Evolutionary conservation across 768 basidiomycete species (phyloP).

Genomic region (Macrolepiota fuliginosa): DNA sequence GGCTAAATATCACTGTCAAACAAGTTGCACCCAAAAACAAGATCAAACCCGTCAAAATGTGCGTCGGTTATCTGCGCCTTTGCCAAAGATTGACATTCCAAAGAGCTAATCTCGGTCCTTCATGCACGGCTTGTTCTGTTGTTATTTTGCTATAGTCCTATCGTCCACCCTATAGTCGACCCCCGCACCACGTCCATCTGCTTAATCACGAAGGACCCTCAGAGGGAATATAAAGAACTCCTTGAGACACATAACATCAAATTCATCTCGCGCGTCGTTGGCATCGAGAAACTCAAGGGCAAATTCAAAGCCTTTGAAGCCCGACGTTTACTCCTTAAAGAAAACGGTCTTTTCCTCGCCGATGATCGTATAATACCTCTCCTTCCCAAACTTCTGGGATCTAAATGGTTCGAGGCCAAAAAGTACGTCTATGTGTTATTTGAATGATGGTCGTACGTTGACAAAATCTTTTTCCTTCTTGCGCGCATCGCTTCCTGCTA

Average conservation of each 20-base stretch:
- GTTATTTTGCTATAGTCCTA: slow-evolving; percentile 42
- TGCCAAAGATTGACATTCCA: neutral
- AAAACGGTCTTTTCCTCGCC: slow-evolving; percentile 90
- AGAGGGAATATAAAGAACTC: slow-evolving; percentile 94
- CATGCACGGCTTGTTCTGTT: neutral
- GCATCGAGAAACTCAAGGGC: slow-evolving; percentile 87
- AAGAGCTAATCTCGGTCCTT: slow-evolving; percentile 6
- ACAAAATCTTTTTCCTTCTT: slow-evolving; percentile 1
- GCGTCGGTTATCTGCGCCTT: neutral
- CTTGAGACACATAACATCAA: slow-evolving; percentile 75
- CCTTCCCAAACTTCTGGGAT: slow-evolving; percentile 83
- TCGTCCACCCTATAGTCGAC: slow-evolving; percentile 81
- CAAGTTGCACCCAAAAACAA: slow-evolving; percentile 70
- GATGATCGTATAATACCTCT: slow-evolving; percentile 89
- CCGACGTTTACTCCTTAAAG: slow-evolving; percentile 77
- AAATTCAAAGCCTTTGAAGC: slow-evolving; percentile 88
- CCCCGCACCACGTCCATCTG: slow-evolving; percentile 80
- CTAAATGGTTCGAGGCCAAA: slow-evolving; percentile 91
- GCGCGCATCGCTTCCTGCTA: neutral
- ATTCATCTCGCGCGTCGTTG: slow-evolving; percentile 91
- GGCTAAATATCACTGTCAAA: slow-evolving; percentile 88
- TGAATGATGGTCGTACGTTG: neutral
- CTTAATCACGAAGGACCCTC: slow-evolving; percentile 94
- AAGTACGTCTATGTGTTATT: slow-evolving; percentile 56
- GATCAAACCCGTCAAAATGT: slow-evolving; percentile 87